Evolutionary conservation across 176 grass and related monocot species (phyloP).

Genomic region (Oryza nivara): DNA sequence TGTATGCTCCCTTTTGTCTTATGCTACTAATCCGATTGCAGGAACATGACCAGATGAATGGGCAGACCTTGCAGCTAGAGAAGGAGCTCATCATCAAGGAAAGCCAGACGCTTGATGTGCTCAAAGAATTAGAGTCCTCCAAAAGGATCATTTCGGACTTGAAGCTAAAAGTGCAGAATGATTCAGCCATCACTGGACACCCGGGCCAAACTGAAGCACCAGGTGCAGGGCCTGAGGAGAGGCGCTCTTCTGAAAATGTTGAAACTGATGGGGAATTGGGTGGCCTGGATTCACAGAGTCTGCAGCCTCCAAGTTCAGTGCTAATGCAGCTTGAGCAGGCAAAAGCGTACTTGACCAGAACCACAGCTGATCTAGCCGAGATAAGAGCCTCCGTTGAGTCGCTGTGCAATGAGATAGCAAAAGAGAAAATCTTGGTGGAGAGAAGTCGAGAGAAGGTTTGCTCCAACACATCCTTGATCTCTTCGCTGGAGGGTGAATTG

Average conservation of each 20-base stretch:
- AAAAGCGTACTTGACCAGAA: conserved; percentile 64
- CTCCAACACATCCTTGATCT: conserved; percentile 45
- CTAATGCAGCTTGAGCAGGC: conserved; percentile 66
- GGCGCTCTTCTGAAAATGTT: neutral
- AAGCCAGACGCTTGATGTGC: conserved; percentile 61
- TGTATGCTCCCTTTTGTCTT: neutral
- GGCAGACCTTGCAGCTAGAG: conserved; percentile 64
- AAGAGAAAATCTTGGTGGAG: conserved; percentile 62
- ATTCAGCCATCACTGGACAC: conserved; percentile 30
- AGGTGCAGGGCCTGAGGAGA: neutral
- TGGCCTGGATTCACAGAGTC: neutral
- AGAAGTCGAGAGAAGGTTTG: conserved; percentile 55
- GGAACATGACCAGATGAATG: conserved; percentile 44
- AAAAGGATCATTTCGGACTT: conserved; percentile 68
- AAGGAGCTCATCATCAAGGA: conserved; percentile 79
- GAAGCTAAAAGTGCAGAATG: conserved; percentile 63
- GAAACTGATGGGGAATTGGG: neutral
- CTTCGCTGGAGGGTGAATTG: conserved; percentile 65
- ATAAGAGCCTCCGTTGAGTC: conserved; percentile 54
- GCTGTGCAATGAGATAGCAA: conserved; percentile 55
- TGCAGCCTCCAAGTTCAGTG: conserved; percentile 36
- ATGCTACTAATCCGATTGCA: neutral
- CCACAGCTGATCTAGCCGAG: conserved; percentile 56
- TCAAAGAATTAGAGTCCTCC: conserved; percentile 62
- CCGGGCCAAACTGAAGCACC: neutral